Base-by-base conservation (phyloP, 2,329 filamentous ascomycete species). In the Hymenoscyphus fraxineus region DNA sequence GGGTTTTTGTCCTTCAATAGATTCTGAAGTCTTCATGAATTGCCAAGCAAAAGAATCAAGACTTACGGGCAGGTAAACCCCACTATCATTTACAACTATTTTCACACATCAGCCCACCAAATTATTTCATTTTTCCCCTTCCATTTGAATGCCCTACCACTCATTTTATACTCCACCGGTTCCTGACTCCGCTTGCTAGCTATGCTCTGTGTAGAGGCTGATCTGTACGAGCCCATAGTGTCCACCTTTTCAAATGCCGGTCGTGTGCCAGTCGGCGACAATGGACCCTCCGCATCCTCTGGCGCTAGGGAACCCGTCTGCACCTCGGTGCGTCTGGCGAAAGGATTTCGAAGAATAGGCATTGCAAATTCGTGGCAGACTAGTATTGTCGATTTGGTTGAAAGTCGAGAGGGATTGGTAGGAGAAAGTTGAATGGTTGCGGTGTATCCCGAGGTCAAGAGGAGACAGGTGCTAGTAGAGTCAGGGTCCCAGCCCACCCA, bases 31-130 rank as follows among this genome's bases (percentile, higher is more conserved):
- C 39, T 19, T 73, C 65, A 75, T 71, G 72, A 64, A 69, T 66
- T 68, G 76, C 69, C 73, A 38, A 59, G 12, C 9, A 35, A 6
- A 41, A 19, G 38, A 47, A 27, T 35, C 59, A 61, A 66, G 51
- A 70, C 86, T 78, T 87, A 95, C 92, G 72, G 94, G 94, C 70
- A 98, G 85, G 79, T 96, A 98, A 67, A 97, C 90, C 70, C 94
- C 94, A 77, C 91, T 96, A 78, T 96, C 93, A 76, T 96, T 96
- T 77, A 98, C 95, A 69, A 97, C 94, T 97, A 76, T 71, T 19
- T 41, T 22, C n/a, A 39, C 35, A 60, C 6, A 62, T 67, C 58
- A 69, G 69, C 64, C 58, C 63, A 63, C 15, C 39, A 38, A 7
- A 19, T 31, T 16, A 31, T 13, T n/a, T 9, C 35, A n/a, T 13